A percentile compares a stretch with the other conserved stretches of the same genome.
Evolutionary conservation across 176 grass and related monocot genomes (phyloP).

Genomic region (Carex littledalei): DNA sequence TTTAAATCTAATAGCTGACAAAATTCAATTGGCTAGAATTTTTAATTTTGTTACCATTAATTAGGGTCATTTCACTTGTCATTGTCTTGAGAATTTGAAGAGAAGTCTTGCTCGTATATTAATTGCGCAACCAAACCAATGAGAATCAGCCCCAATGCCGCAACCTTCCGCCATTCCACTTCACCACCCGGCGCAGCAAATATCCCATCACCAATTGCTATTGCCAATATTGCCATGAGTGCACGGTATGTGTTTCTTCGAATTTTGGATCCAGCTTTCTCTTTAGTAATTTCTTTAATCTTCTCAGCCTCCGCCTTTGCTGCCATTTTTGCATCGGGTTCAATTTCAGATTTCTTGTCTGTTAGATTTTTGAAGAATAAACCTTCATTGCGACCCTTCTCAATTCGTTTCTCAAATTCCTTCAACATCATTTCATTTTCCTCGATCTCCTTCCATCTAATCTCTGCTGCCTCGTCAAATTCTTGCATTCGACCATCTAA

Average conservation of each 20-base stretch:
- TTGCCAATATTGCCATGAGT: conserved; percentile 65
- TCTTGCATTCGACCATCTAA: conserved; percentile 69
- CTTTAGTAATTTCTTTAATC: conserved; percentile 41
- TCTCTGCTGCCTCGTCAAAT: conserved; percentile 63
- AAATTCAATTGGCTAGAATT: conserved; percentile 21
- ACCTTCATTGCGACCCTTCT: conserved; percentile 66
- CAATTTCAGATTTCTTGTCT: conserved; percentile 40
- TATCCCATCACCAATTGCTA: conserved; percentile 55
- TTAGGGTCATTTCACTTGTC: conserved; percentile 36
- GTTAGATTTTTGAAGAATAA: conserved; percentile 88
- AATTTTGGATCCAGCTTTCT: conserved; percentile 51
- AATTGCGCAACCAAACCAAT: conserved; percentile 60
- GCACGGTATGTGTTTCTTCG: conserved; percentile 74
- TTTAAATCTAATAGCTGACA: conserved; percentile 3
- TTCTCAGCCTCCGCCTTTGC: conserved; percentile 64
- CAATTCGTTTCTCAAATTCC: conserved; percentile 85
- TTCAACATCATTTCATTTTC: conserved; percentile 72
- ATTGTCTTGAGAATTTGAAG: conserved; percentile 33
- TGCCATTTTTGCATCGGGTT: conserved; percentile 34
- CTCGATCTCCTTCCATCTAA: conserved; percentile 68
- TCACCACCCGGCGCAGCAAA: conserved; percentile 31
- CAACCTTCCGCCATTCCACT: conserved; percentile 81
- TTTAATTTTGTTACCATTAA: background rate
- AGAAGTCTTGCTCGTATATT: conserved; percentile 60
- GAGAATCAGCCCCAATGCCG: conserved; percentile 71